Evolutionary conservation across 2,329 filamentous ascomycete species (phyloP).

Genomic region (Calonectria multiphialidica): DNA sequence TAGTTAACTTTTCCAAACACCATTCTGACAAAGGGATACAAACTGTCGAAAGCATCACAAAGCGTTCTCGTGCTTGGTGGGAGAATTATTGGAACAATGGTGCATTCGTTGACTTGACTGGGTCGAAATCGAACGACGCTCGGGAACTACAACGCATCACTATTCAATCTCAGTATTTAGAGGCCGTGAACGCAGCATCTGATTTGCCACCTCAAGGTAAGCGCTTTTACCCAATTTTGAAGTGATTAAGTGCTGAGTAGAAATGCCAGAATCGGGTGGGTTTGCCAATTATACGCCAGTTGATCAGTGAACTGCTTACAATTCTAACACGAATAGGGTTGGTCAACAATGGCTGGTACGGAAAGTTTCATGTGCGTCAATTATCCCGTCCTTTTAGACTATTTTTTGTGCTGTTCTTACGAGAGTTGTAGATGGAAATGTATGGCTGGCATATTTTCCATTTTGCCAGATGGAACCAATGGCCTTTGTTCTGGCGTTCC

Average conservation of each 20-base stretch:
- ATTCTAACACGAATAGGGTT: background rate
- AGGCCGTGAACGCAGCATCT: background rate
- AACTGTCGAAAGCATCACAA: background rate
- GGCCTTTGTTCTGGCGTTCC: constrained; percentile 1
- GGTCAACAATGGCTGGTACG: background rate
- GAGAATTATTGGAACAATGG: background rate
- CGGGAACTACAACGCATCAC: background rate
- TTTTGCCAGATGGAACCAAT: background rate
- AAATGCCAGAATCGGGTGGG: background rate
- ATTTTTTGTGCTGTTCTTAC: background rate
- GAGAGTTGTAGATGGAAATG: background rate
- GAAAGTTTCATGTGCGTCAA: background rate
- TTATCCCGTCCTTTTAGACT: no score
- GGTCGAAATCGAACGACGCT: background rate
- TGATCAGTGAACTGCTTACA: background rate
- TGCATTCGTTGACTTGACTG: background rate
- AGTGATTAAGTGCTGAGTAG: background rate
- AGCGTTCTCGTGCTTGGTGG: background rate
- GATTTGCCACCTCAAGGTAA: background rate
- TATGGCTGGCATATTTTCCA: background rate
- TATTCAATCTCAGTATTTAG: background rate
- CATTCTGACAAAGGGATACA: background rate
- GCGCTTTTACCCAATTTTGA: background rate
- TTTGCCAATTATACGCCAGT: background rate
- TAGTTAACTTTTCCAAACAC: background rate